Conservation (phyloP, 2,329 filamentous ascomycete species). For the Fusarium subtropicale region DNA sequence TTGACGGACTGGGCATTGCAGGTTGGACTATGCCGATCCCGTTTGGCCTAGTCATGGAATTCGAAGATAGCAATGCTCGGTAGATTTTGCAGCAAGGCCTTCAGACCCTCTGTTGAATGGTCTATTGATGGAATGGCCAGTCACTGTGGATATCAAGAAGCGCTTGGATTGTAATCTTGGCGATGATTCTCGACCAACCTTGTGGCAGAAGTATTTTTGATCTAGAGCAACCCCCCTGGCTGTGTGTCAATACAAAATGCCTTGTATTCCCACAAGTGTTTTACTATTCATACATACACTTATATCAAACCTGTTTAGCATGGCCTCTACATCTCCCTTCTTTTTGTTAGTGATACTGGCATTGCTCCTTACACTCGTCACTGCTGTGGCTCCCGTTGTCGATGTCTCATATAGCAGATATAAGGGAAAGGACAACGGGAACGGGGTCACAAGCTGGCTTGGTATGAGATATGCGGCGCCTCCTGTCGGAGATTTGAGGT, state of each 20-base stretch:
- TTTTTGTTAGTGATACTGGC: neutral
- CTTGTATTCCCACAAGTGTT: neutral
- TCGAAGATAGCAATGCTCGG: neutral
- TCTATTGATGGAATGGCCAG: neutral
- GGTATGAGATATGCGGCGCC: conserved; percentile 80
- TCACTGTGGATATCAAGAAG: neutral
- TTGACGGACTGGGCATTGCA: neutral
- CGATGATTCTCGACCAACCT: neutral
- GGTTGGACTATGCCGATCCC: neutral
- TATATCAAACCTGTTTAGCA: neutral
- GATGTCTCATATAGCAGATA: conserved; percentile 76
- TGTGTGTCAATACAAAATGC: neutral
- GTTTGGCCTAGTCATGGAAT: neutral
- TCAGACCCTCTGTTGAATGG: neutral
- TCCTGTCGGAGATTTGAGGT: conserved; percentile 73
- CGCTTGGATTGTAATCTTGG: neutral
- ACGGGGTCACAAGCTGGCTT: conserved; percentile 76
- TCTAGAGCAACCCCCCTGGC: neutral
- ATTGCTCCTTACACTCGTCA: conserved; percentile 18
- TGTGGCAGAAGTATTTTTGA: too few relatives aligned
- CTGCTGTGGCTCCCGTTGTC: conserved; percentile 53
- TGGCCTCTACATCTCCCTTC: neutral
- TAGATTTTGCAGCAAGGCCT: neutral
- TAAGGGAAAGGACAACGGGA: conserved; percentile 62
- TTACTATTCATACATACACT: neutral